Conservation (phyloP, 1,139 yeast genomes). For the Pichia sp. region DNA sequence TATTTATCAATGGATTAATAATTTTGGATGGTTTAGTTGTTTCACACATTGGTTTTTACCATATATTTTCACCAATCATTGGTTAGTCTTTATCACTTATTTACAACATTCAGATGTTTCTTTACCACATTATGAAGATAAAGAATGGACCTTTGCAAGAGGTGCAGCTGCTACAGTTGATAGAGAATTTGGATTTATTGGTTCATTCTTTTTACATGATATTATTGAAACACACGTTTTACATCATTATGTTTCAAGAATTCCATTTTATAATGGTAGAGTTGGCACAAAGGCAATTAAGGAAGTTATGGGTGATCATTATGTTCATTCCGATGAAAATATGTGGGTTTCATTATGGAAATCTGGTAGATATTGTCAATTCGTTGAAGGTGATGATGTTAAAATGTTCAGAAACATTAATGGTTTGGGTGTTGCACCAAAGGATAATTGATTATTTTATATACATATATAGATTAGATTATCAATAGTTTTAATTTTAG, state of each 20-base stretch:
- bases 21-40: constrained; percentile 43
- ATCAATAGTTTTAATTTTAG: neutral
- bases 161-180: constrained; percentile 66
- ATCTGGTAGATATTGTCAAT: constrained; percentile 49
- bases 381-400: constrained; percentile 57
- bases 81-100: constrained; percentile 58
- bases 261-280: constrained; percentile 58
- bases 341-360: constrained; percentile 58
- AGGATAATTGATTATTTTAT: neutral
- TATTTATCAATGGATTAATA: constrained; percentile 43
- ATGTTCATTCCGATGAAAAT: constrained; percentile 45
- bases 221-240: constrained; percentile 60
- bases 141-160: constrained; percentile 58
- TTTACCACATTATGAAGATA: constrained; percentile 52
- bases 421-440: constrained; percentile 38
- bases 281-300: constrained; percentile 53
- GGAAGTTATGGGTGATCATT: constrained; percentile 56
- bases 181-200: constrained; percentile 55
- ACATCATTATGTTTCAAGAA: constrained; percentile 57
- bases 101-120: constrained; percentile 55
- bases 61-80: constrained; percentile 53
- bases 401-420: constrained; percentile 55
- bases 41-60: constrained; percentile 50
- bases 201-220: constrained; percentile 54
- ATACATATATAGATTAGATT: neutral